phyloP scores from a whole-genome alignment of 345 rosid genomes.

The Clausena lansium region DNA sequence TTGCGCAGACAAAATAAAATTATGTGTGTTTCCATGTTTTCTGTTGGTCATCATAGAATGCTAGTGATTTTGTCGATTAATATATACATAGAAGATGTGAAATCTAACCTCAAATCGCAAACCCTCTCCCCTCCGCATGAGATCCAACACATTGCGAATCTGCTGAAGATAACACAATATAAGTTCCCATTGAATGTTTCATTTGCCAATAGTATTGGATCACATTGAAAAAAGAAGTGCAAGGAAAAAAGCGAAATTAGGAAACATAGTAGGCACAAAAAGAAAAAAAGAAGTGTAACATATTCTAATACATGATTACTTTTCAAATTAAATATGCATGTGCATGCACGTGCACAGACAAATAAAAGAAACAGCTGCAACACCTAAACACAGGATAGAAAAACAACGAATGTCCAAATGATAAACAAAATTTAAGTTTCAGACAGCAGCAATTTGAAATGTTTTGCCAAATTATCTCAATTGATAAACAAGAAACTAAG shows the following conservation, averaged over 20 bases:
- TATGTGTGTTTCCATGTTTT: not conserved
- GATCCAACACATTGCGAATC: slow-evolving; percentile 77
- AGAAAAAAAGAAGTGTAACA: not conserved
- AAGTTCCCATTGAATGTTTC: slow-evolving; percentile 15
- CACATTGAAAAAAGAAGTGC: not conserved
- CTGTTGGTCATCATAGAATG: not conserved
- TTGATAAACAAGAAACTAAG: not conserved
- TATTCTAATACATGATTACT: not conserved
- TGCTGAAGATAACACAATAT: slow-evolving; percentile 33
- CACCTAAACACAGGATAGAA: not conserved
- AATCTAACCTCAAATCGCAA: slow-evolving; percentile 72
- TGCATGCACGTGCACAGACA: not conserved
- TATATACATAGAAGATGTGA: not conserved
- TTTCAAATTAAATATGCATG: not conserved
- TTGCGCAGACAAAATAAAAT: not conserved
- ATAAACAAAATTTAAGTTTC: not conserved
- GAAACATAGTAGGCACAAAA: not conserved
- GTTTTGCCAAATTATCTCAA: not conserved
- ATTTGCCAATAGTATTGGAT: not conserved
- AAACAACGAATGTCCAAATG: too few relatives aligned
- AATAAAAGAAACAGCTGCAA: not conserved
- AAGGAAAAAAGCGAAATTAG: not conserved
- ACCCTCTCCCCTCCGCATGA: slow-evolving; percentile 79
- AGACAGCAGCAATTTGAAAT: not conserved
- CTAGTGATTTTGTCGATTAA: not conserved